Evolutionary conservation across 192 early-diverging fungal species (phyloP), one percentile per base, ranked within the genome.

Genomic region (Gamsiella multidivaricata): DNA sequence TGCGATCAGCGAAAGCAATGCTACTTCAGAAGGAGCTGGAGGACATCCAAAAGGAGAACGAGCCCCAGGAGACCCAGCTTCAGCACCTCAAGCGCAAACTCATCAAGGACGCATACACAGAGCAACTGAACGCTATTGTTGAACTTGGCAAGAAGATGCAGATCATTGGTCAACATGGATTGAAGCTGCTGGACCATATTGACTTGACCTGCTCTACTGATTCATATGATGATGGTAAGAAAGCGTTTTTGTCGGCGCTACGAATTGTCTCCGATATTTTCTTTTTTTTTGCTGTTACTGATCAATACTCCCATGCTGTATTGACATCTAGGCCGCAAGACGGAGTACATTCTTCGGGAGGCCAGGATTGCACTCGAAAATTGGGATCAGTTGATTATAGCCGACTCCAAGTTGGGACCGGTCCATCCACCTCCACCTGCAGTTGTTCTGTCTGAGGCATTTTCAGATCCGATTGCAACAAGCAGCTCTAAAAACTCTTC

Each of bases 81-180:
- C 75, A 75, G 6, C 64, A 78, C 22, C 34, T 72, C 36, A 78
- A 67, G 51, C 78, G 82, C n/a, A 61, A 66, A 25, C 49, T 78
- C 22, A 78, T 83, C 29, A 83, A 78, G 61, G 73, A 61, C 3
- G 78, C 82, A 0, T 70, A 76, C 20, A 54, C 54, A 2, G 37
- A 63, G n/a, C 71, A 72, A 18, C 32, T 83, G 54, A 51, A 80
- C 53, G 72, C 78, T 11, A 69, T 68, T 11, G 47, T 83, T 28
- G 82, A 83, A 25, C 32, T 74, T 1, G 65, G 78, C 12, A 80
- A 76, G 54, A 80, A 80, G 58, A 51, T 80, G 61, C 72, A 79
- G n/a, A 80, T 83, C 43, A 80, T 83, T 64, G 65, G 68, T 22
- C 78, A 80, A 17, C 79, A 80, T 39, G 82, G 82, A 34, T 55